Base-by-base conservation (phyloP, 306 rosid species). In the Oxytropis ochrocephala region DNA sequence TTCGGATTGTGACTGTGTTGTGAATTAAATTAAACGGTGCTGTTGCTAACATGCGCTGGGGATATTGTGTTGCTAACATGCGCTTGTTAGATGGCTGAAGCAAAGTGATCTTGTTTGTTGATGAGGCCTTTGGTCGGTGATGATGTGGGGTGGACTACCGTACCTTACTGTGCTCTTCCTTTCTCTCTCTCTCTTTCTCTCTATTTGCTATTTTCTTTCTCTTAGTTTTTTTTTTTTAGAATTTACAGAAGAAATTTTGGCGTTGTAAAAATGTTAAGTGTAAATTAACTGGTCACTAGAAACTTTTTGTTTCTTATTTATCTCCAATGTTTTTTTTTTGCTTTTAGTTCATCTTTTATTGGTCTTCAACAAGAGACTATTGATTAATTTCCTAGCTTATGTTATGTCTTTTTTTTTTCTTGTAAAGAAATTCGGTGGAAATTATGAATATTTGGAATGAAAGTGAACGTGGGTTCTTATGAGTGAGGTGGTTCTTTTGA, bases 71-170 rank as follows among this genome's bases (percentile, higher is more conserved):
- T 58, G 67, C 8, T 35, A 30, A n/a, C n/a, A n/a, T n/a, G n/a
- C n/a, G n/a, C n/a, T n/a, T n/a, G n/a, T n/a, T n/a, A 46, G 68
- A 82, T 75, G 86, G 91, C 89, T 76, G 87, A 85, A 70, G 92
- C 84, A 83, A 83, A 65, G 21, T 44, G 72, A 65, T 75, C 21
- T 76, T 78, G 78, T 76, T 76, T 78, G 78, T 76, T 85, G 85
- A 89, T 85, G 93, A 82, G 43, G 96, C 91, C 88, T 72, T 71
- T 68, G 59, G 67, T 64, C 39, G 58, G 16, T 68, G 75, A 32
- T 81, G n/a, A n/a, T n/a, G n/a, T n/a, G n/a, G n/a, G n/a, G 82
- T 70, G 78, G 79, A 61, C 55, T 76, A 50, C 14, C 21, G 73
- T 67, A 50, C 14, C 21, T 70, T 67, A 79, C 65, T 52, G 47